phyloP scores from a whole-genome alignment of 345 rosid genomes.

The Erucastrum elatum region DNA sequence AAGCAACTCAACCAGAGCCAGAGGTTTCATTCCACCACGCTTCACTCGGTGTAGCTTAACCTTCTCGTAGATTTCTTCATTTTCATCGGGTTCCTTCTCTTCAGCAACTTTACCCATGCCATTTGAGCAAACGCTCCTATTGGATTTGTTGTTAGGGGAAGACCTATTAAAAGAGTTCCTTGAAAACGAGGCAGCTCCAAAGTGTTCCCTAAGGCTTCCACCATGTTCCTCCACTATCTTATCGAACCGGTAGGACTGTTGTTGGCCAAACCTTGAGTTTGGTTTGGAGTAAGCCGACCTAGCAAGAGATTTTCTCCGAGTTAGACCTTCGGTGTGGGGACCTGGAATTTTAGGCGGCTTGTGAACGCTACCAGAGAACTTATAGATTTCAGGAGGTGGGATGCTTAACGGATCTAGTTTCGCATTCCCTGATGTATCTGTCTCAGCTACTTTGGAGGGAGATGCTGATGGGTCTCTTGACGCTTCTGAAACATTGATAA shows the following conservation, averaged over 20 bases:
- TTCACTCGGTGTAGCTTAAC: conserved; percentile 51
- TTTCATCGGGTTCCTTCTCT: conserved; percentile 47
- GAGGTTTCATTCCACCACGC: conserved; percentile 35
- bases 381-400: conserved; percentile 32
- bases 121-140: conserved; percentile 35
- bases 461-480: conserved; percentile 10
- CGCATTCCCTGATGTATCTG: background rate
- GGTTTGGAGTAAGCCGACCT: conserved; percentile 68
- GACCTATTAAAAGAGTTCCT: conserved; percentile 42
- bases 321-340: conserved; percentile 41
- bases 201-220: conserved; percentile 42
- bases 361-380: conserved; percentile 41
- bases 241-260: conserved; percentile 43
- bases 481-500: conserved; percentile 34
- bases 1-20: conserved; percentile 54
- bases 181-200: conserved; percentile 41
- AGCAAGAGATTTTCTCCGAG: conserved; percentile 49
- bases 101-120: conserved; percentile 45
- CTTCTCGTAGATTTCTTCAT: conserved; percentile 59
- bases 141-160: conserved; percentile 53
- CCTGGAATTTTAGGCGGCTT: conserved; percentile 68
- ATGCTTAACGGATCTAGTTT: conserved; percentile 19
- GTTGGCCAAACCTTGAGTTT: conserved; percentile 85
- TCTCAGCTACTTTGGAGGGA: background rate
- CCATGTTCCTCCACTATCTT: conserved; percentile 44